Evolutionary conservation across 148 eudicot species (phyloP).

Genomic region (Rhododendron vialii): DNA sequence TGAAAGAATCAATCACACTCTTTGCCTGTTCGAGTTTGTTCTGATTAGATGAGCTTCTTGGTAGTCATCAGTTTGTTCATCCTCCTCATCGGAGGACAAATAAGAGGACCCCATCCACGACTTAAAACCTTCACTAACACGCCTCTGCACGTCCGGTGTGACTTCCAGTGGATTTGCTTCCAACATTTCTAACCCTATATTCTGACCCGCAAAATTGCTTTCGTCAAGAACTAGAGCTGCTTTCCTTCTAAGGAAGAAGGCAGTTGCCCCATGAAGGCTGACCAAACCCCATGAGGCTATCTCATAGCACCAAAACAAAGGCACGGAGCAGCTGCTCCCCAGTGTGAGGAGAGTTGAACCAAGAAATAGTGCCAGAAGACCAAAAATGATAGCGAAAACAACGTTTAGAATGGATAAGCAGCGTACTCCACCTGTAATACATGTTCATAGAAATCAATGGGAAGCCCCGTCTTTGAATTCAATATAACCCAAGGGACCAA

Average conservation of each 20-base stretch:
- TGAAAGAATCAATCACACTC: conserved; percentile 23
- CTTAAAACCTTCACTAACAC: conserved; percentile 79
- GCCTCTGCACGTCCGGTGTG: conserved; percentile 81
- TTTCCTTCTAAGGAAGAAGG: conserved; percentile 62
- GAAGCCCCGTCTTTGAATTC: neutral
- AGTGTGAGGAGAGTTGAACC: conserved; percentile 82
- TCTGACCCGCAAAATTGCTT: conserved; percentile 44
- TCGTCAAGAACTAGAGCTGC: conserved; percentile 64
- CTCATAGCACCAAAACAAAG: conserved; percentile 95
- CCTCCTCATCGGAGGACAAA: conserved; percentile 87
- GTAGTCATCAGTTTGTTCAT: conserved; percentile 52
- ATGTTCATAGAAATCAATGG: neutral
- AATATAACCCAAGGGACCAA: neutral
- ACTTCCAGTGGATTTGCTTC: conserved; percentile 62
- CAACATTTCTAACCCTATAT: conserved; percentile 76
- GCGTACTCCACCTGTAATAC: conserved; percentile 77
- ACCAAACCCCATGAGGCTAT: conserved; percentile 83
- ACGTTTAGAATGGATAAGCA: conserved; percentile 76
- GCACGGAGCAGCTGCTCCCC: conserved; percentile 80
- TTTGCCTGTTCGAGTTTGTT: conserved; percentile 33
- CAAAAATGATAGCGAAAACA: conserved; percentile 56
- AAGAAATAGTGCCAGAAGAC: conserved; percentile 76
- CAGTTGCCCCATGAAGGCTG: conserved; percentile 60
- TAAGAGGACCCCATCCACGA: conserved; percentile 93
- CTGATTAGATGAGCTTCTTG: conserved; percentile 32